Evolutionary conservation across 176 grass and related monocot genomes (phyloP).

Genomic region (Juncus inflexus): DNA sequence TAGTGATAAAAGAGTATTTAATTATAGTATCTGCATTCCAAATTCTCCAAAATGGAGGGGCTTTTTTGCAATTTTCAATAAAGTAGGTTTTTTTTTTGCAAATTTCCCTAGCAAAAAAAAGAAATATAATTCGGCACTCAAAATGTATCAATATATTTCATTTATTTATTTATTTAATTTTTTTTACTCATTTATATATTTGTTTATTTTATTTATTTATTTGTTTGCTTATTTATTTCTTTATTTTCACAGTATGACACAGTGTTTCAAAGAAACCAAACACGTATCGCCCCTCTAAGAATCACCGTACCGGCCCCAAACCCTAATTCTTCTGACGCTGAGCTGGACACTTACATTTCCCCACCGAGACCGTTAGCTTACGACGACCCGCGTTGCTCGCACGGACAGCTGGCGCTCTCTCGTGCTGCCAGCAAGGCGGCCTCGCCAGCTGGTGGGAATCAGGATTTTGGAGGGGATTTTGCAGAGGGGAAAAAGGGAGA

Average conservation of each 20-base stretch:
- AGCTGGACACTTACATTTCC: slow-evolving; percentile 40
- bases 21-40: too few relatives aligned
- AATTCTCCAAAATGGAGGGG: too few relatives aligned
- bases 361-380: slow-evolving; percentile 72
- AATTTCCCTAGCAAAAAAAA: background rate
- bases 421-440: slow-evolving; percentile 18
- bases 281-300: slow-evolving; percentile 42
- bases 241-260: slow-evolving; percentile 30
- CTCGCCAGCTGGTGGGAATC: too few relatives aligned
- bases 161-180: background rate
- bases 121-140: slow-evolving; percentile 2
- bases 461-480: too few relatives aligned
- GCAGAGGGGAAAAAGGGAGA: background rate
- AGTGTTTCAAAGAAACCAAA: slow-evolving; percentile 45
- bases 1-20: too few relatives aligned
- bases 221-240: background rate
- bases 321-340: slow-evolving; percentile 22
- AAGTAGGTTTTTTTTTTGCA: background rate
- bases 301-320: slow-evolving; percentile 10
- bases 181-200: background rate
- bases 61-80: too few relatives aligned
- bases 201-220: slow-evolving; percentile 7
- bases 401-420: slow-evolving; percentile 24
- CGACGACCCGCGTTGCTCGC: slow-evolving; percentile 53
- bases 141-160: background rate